Percentiles rank a stretch among this genome's conserved stretches.
These are phyloP conservation scores for Cudoniella acicularis DNA, from an alignment of 495 filamentous ascomycete genomes.

Conservation along the genomic window DNA sequence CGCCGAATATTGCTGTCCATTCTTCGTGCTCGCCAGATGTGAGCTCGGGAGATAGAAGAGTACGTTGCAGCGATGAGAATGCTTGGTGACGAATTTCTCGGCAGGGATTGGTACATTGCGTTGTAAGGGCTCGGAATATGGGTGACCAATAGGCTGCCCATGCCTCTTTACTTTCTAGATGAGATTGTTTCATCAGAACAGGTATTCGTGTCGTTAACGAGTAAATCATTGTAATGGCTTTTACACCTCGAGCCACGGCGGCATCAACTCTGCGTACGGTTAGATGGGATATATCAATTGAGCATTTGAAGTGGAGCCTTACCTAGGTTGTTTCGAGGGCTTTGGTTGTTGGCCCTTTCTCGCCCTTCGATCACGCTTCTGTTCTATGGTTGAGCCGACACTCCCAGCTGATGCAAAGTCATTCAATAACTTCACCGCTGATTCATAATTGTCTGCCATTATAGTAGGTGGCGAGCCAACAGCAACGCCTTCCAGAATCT, in stretches of 20 bases:
- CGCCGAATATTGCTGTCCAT: conserved; percentile 92
- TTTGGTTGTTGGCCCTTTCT: conserved; percentile 44
- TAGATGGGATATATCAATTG: conserved; percentile 4
- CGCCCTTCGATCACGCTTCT: conserved; percentile 66
- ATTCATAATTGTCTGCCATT: conserved; percentile 93
- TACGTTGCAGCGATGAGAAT: conserved; percentile 80
- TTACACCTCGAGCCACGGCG: conserved; percentile 70
- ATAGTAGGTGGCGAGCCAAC: conserved; percentile 67
- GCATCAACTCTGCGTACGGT: conserved; percentile 57
- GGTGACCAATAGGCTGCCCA: conserved; percentile 99
- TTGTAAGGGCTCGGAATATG: conserved; percentile 81
- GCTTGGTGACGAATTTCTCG: conserved; percentile 88
- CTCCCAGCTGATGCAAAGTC: conserved; percentile 85
- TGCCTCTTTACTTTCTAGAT: conserved; percentile 85
- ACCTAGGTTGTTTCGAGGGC: conserved; percentile 40
- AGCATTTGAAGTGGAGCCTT: too few relatives aligned
- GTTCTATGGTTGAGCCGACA: conserved; percentile 74
- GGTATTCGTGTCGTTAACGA: conserved; percentile 78
- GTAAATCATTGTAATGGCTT: conserved; percentile 75
- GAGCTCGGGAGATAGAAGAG: conserved; percentile 77
- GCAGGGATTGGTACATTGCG: conserved; percentile 92
- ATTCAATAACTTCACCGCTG: conserved; percentile 75
- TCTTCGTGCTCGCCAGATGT: conserved; percentile 75
- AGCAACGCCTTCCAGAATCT: conserved; percentile 71
- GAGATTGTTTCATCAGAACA: conserved; percentile 82